phyloP scores from a whole-genome alignment of 2,329 filamentous ascomycete species.

The Aspergillus fumigatiaffinis region DNA sequence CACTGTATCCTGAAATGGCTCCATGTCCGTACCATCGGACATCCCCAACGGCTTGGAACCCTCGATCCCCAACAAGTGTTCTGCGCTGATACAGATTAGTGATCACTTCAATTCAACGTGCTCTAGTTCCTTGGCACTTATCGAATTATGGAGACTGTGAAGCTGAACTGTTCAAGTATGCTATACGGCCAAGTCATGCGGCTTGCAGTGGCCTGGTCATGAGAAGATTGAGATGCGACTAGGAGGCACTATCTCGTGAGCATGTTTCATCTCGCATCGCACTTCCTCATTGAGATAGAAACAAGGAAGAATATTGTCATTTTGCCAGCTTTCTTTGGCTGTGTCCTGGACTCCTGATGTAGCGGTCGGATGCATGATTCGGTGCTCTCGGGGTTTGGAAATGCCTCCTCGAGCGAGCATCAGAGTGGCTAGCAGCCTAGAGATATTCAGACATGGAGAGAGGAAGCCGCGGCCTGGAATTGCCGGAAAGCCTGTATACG shows the following conservation, averaged over 20 bases:
- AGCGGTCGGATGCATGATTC: not conserved
- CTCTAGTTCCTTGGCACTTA: not conserved
- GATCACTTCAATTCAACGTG: not conserved
- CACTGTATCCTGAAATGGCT: slow-evolving; percentile 13
- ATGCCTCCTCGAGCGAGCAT: not conserved
- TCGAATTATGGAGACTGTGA: not conserved
- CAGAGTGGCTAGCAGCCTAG: not conserved
- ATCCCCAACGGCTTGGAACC: not conserved
- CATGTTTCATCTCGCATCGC: not conserved
- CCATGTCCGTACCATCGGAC: slow-evolving; percentile 7
- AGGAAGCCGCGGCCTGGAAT: not conserved
- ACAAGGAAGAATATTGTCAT: too few relatives aligned
- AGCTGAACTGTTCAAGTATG: not conserved
- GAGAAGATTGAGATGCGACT: not conserved
- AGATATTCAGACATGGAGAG: not conserved
- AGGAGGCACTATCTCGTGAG: not conserved
- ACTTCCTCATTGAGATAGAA: not conserved
- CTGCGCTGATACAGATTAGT: not conserved
- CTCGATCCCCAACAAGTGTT: not conserved
- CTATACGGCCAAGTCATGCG: not conserved
- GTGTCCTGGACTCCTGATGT: too few relatives aligned
- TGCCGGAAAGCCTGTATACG: not conserved
- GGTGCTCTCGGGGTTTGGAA: not conserved
- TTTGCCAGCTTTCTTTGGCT: not conserved
- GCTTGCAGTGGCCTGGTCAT: not conserved